Conservation (phyloP, 1,284 basidiomycete genomes). For the Microbotryomycetes sp. region DNA sequence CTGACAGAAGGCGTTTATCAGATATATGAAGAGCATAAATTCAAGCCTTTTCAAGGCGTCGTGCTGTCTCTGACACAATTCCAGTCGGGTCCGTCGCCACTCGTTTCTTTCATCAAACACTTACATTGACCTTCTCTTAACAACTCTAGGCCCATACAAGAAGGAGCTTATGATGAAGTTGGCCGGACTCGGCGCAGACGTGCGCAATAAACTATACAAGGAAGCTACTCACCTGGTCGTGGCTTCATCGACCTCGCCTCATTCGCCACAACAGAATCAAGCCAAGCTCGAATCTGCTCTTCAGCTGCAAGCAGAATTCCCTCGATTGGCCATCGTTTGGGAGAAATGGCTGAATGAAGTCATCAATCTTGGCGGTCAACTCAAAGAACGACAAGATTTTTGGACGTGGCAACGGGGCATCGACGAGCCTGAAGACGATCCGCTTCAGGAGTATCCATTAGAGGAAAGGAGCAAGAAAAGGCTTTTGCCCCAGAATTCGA, state of each 20-base stretch:
- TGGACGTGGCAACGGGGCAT: constrained; percentile 3
- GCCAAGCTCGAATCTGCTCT: not conserved
- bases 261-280: constrained; percentile 5
- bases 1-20: constrained; percentile 32
- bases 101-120: not conserved
- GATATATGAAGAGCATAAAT: constrained; percentile 52
- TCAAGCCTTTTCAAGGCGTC: constrained; percentile 59
- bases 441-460: not conserved
- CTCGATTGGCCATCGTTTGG: constrained; percentile 16
- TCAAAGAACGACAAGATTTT: not conserved
- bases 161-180: constrained; percentile 1
- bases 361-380: constrained; percentile 11
- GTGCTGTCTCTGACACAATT: constrained; percentile 53
- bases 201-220: constrained; percentile 15
- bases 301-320: not conserved
- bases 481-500: not conserved
- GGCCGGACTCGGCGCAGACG: constrained; percentile 15
- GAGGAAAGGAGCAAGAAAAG: not conserved
- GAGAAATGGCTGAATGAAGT: constrained; percentile 27
- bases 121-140: not conserved
- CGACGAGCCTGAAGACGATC: constrained; percentile 4
- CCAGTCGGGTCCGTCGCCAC: constrained; percentile 10
- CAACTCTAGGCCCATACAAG: constrained; percentile 14
- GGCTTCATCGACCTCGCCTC: constrained; percentile 30
- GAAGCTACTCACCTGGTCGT: constrained; percentile 31